These are phyloP conservation scores for Saccharata proteae DNA, from an alignment of 2,329 filamentous ascomycete genomes.

Conservation along the genomic window DNA sequence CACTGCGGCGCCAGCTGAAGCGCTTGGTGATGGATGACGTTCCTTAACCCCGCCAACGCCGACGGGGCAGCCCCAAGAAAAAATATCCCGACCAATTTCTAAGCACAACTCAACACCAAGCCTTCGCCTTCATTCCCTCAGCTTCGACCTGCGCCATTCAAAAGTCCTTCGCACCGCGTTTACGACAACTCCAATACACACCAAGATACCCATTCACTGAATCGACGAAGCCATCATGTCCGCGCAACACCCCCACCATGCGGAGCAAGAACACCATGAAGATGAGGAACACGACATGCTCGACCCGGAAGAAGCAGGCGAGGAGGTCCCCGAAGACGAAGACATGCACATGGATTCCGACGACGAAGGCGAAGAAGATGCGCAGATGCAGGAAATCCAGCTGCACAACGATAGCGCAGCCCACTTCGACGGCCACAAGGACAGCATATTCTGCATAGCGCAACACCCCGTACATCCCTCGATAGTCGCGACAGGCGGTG, in stretches of 20 bases:
- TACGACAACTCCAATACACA: not conserved
- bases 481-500: slow-evolving; percentile 79
- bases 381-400: slow-evolving; percentile 53
- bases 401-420: slow-evolving; percentile 87
- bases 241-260: slow-evolving; percentile 11
- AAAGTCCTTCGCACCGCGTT: not conserved
- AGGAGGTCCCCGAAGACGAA: slow-evolving; percentile 55
- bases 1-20: too few relatives aligned
- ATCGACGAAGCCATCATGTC: slow-evolving; percentile 8
- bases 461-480: slow-evolving; percentile 72
- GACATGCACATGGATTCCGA: slow-evolving; percentile 73
- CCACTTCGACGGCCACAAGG: slow-evolving; percentile 81
- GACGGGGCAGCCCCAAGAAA: slow-evolving; percentile 3
- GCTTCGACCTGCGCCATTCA: not conserved
- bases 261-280: slow-evolving; percentile 21
- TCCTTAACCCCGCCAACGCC: slow-evolving; percentile 4
- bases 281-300: slow-evolving; percentile 61
- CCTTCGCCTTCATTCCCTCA: not conserved
- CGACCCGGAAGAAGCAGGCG: slow-evolving; percentile 62
- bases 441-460: slow-evolving; percentile 89
- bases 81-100: slow-evolving; percentile 8
- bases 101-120: slow-evolving; percentile 3
- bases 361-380: slow-evolving; percentile 40
- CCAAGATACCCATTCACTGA: slow-evolving; percentile 1
- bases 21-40: slow-evolving; percentile 6